Evolutionary conservation across 768 basidiomycete species (phyloP).

Genomic region (Russula sp.): DNA sequence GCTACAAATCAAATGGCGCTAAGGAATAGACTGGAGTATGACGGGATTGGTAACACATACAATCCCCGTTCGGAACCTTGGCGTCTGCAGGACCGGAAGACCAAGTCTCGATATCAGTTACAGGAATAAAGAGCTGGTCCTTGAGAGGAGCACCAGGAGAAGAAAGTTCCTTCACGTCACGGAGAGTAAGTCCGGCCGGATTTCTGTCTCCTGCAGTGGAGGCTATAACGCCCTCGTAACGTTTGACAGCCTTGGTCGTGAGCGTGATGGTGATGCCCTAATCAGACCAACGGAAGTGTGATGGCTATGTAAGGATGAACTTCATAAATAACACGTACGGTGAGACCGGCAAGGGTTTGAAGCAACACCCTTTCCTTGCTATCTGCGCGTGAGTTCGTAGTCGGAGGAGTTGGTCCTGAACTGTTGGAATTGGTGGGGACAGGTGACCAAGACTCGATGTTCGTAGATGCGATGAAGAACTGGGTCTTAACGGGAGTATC

Average conservation of each 20-base stretch:
- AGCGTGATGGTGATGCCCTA: conserved; percentile 81
- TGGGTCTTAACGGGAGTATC: conserved; percentile 63
- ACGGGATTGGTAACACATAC: conserved; percentile 40
- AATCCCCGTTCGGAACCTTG: conserved; percentile 61
- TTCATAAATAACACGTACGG: conserved; percentile 42
- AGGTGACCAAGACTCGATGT: conserved; percentile 59
- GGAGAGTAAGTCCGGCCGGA: conserved; percentile 64
- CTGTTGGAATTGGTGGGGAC: conserved; percentile 32
- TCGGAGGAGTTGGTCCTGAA: conserved; percentile 35
- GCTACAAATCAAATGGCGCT: conserved; percentile 32
- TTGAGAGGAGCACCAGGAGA: conserved; percentile 62
- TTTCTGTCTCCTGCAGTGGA: conserved; percentile 62
- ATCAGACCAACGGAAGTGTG: conserved; percentile 12
- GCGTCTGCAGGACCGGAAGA: conserved; percentile 69
- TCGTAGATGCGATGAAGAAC: conserved; percentile 63
- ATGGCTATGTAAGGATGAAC: conserved; percentile 8
- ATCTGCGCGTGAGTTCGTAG: conserved; percentile 34
- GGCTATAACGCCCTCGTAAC: conserved; percentile 66
- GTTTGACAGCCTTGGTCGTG: conserved; percentile 58
- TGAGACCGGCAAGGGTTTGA: conserved; percentile 61
- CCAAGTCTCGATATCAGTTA: conserved; percentile 69
- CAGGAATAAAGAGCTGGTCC: conserved; percentile 63
- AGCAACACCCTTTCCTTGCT: conserved; percentile 53
- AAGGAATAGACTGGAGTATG: not conserved
- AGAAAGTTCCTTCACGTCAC: conserved; percentile 70